Conservation (phyloP, 2,329 filamentous ascomycete species). For the Colletotrichum sp. region DNA sequence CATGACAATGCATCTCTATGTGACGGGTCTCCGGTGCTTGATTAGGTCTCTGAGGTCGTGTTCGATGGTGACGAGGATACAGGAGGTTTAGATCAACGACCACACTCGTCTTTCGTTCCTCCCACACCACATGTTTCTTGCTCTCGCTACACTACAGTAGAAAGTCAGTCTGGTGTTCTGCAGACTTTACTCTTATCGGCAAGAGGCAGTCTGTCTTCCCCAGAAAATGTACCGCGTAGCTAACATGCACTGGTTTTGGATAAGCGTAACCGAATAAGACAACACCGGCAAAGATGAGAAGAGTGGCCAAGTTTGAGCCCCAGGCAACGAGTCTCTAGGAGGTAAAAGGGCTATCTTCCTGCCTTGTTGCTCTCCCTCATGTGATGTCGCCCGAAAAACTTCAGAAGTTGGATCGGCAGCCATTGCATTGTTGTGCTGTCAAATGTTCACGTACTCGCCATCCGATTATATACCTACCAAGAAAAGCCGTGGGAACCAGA, state of each 20-base stretch:
- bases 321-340: not conserved
- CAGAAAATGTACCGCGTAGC: not conserved
- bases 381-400: not conserved
- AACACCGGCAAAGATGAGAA: not conserved
- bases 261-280: not conserved
- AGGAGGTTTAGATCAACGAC: not conserved
- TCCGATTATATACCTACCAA: not conserved
- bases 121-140: no score
- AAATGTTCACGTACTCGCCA: not conserved
- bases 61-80: not conserved
- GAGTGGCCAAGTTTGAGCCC: not conserved
- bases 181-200: not conserved
- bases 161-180: no score
- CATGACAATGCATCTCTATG: not conserved
- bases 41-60: not conserved
- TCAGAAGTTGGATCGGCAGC: not conserved
- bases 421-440: not conserved
- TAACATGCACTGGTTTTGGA: not conserved
- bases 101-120: no score
- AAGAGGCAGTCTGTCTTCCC: not conserved
- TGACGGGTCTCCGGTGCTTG: not conserved
- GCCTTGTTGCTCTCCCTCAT: not conserved
- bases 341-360: not conserved
- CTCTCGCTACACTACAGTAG: no score
- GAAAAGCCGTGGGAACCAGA: not conserved